phyloP scores from a whole-genome alignment of 2,329 filamentous ascomycete species.

The Pyricularia sp. region DNA sequence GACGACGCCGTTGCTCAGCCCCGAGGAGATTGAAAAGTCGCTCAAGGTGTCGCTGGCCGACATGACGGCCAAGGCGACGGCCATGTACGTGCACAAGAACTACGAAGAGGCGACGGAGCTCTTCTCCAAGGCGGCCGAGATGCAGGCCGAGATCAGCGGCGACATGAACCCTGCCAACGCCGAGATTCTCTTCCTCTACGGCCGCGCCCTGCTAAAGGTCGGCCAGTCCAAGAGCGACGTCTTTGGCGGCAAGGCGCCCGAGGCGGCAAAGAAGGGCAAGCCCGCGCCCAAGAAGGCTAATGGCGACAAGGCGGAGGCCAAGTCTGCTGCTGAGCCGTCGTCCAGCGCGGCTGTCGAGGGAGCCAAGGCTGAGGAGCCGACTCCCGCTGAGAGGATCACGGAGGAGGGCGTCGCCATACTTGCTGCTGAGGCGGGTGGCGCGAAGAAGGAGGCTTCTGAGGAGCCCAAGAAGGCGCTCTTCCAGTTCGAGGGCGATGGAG shows the following conservation, averaged over 20 bases:
- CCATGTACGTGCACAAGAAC: constrained; percentile 83
- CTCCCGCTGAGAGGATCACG: constrained; percentile 28
- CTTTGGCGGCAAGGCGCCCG: constrained; percentile 68
- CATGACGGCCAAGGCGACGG: constrained; percentile 69
- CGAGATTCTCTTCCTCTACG: constrained; percentile 90
- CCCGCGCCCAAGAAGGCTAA: constrained; percentile 31
- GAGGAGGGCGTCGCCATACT: constrained; percentile 34
- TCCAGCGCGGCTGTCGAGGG: constrained; percentile 21
- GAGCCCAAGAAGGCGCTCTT: constrained; percentile 69
- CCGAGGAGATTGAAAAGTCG: constrained; percentile 21
- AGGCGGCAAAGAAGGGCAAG: constrained; percentile 40
- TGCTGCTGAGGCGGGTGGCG: constrained; percentile 33
- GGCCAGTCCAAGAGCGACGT: constrained; percentile 93
- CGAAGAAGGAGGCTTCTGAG: constrained; percentile 22
- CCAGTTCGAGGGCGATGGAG: constrained; percentile 89
- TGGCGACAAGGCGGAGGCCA: constrained; percentile 28
- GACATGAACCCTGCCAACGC: constrained; percentile 87
- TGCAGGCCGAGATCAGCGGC: constrained; percentile 86
- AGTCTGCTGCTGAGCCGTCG: constrained; percentile 28
- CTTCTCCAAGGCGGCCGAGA: constrained; percentile 79
- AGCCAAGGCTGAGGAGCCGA: constrained; percentile 11
- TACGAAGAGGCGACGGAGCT: constrained; percentile 78
- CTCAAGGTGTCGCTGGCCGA: constrained; percentile 61
- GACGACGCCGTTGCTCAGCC: constrained; percentile 20
- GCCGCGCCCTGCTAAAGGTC: constrained; percentile 86